Conservation (phyloP, 2,329 filamentous ascomycete species). For the Didymella sp. region DNA sequence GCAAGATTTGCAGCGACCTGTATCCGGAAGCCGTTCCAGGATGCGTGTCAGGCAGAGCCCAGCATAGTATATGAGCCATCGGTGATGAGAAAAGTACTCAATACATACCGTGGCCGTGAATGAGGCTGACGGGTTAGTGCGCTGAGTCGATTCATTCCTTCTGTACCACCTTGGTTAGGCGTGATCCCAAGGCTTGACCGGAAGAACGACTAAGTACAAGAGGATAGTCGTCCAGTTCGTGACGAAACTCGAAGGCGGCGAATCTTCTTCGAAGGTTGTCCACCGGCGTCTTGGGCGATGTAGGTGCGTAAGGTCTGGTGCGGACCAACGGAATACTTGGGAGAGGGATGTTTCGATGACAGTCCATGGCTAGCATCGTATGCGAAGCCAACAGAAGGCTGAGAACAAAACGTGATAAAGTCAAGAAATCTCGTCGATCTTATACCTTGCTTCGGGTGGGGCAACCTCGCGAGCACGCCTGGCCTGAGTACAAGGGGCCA, state of each 20-base stretch:
- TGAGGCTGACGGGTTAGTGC: not conserved
- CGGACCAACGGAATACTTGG: not conserved
- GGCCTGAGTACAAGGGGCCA: not conserved
- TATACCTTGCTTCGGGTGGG: not conserved
- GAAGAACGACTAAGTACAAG: not conserved
- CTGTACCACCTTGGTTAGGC: not conserved
- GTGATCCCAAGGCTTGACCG: not conserved
- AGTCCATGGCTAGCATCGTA: not conserved
- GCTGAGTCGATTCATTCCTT: not conserved
- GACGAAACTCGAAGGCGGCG: not conserved
- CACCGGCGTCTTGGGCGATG: not conserved
- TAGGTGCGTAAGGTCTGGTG: not conserved
- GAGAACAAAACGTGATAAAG: no score
- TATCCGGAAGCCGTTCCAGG: not conserved
- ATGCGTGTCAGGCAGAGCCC: no score
- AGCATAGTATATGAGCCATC: no score
- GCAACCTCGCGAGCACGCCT: not conserved
- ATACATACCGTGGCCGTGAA: not conserved
- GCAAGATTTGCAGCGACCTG: not conserved
- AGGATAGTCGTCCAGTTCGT: not conserved
- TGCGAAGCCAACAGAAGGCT: no score
- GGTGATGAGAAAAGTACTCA: not conserved
- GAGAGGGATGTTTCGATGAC: not conserved
- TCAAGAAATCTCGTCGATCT: not conserved
- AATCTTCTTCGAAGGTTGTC: not conserved